Evolutionary conservation across 805 yeast genomes (phyloP).

Genomic region (Metschnikowia proteae): DNA sequence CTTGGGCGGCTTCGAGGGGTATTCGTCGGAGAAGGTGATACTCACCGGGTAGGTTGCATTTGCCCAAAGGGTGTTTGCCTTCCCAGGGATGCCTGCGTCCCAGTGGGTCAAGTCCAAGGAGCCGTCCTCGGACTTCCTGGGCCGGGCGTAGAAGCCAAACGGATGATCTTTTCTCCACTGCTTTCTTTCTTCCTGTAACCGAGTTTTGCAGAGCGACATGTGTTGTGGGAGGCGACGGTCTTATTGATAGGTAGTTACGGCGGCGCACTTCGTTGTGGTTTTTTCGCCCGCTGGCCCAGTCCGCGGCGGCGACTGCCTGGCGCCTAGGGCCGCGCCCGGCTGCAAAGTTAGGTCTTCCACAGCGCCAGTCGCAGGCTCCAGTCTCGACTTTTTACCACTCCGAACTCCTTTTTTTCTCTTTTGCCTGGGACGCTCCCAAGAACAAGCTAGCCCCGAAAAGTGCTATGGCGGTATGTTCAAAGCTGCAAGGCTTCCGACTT

Average conservation of each 20-base stretch:
- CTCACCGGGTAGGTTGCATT: conserved; percentile 86
- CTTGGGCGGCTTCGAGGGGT: conserved; percentile 96
- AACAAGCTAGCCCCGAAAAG: too few relatives aligned
- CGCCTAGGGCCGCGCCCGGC: not conserved
- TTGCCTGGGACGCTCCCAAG: too few relatives aligned
- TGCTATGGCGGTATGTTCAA: too few relatives aligned
- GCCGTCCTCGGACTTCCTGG: conserved; percentile 76
- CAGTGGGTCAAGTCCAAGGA: conserved; percentile 78
- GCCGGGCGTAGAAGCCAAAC: conserved; percentile 94
- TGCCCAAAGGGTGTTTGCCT: conserved; percentile 79
- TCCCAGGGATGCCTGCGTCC: conserved; percentile 97
- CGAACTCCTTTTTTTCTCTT: too few relatives aligned
- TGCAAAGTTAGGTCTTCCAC: not conserved
- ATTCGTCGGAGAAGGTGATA: conserved; percentile 80
- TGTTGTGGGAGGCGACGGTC: not conserved
- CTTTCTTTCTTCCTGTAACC: conserved; percentile 93
- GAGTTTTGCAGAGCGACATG: conserved; percentile 63
- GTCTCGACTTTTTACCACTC: too few relatives aligned
- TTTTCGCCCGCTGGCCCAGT: not conserved
- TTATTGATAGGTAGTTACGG: not conserved
- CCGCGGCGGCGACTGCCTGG: not conserved
- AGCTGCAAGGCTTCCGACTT: too few relatives aligned
- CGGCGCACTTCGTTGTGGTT: not conserved
- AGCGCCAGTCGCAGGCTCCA: too few relatives aligned
- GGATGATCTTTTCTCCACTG: conserved; percentile 99